Conservation (phyloP, 2,329 filamentous ascomycete genomes). For the Akanthomyces dipterigenus region DNA sequence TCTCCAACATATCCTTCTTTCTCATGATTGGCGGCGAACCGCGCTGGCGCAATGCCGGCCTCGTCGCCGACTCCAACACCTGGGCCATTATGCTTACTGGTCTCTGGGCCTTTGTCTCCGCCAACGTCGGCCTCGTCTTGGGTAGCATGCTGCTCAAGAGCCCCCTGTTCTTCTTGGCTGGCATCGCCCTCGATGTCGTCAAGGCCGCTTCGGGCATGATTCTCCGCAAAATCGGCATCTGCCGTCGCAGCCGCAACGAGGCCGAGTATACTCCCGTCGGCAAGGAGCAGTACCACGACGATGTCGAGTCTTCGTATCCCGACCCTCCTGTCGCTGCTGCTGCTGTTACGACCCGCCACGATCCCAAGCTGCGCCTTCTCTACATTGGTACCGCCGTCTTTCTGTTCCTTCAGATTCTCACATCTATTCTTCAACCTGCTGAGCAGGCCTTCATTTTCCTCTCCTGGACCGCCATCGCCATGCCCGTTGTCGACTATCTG, state of each 20-base stretch:
- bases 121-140: slow-evolving; percentile 14
- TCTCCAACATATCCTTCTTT: slow-evolving; percentile 22
- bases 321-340: not conserved
- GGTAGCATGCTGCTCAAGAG: slow-evolving; percentile 21
- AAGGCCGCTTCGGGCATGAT: slow-evolving; percentile 16
- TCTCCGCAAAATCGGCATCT: slow-evolving; percentile 3
- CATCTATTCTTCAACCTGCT: slow-evolving; percentile 20
- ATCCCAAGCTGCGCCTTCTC: not conserved
- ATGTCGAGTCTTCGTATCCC: slow-evolving; percentile 1
- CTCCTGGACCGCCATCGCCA: slow-evolving; percentile 27
- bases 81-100: slow-evolving; percentile 26
- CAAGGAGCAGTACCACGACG: slow-evolving; percentile 19
- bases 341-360: not conserved
- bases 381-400: slow-evolving; percentile 15
- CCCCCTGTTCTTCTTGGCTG: slow-evolving; percentile 13
- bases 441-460: slow-evolving; percentile 27
- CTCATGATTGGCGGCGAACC: slow-evolving; percentile 26
- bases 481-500: slow-evolving; percentile 29
- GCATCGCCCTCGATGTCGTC: slow-evolving; percentile 21
- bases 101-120: slow-evolving; percentile 20
- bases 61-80: slow-evolving; percentile 25
- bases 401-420: slow-evolving; percentile 18
- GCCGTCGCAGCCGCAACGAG: not conserved
- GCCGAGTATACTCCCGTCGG: slow-evolving; percentile 18
- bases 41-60: slow-evolving; percentile 27